phyloP scores from a whole-genome alignment of 345 rosid species.

The Triadica sebifera region DNA sequence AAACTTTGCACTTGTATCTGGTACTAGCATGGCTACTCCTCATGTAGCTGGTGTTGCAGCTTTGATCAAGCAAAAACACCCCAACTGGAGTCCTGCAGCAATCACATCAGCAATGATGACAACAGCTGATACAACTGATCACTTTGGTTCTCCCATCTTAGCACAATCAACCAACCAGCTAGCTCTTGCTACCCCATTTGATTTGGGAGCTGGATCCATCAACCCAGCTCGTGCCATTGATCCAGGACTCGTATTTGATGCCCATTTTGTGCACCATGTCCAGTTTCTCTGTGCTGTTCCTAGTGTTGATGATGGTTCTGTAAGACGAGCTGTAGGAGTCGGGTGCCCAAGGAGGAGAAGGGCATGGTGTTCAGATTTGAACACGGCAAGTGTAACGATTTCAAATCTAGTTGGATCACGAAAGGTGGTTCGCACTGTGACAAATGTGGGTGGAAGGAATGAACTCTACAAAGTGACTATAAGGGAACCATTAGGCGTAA shows the following conservation, averaged over 20 bases:
- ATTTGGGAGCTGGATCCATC: slow-evolving; percentile 45
- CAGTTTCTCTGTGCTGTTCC: slow-evolving; percentile 48
- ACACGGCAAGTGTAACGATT: slow-evolving; percentile 37
- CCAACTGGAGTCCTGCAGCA: slow-evolving; percentile 48
- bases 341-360: slow-evolving; percentile 28
- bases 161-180: slow-evolving; percentile 37
- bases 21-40: slow-evolving; percentile 52
- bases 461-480: slow-evolving; percentile 33
- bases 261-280: slow-evolving; percentile 32
- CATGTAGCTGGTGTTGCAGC: slow-evolving; percentile 53
- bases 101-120: slow-evolving; percentile 50
- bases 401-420: slow-evolving; percentile 39
- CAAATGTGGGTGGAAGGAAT: slow-evolving; percentile 27
- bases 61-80: slow-evolving; percentile 49
- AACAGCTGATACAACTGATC: slow-evolving; percentile 37
- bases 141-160: slow-evolving; percentile 35
- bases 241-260: slow-evolving; percentile 47
- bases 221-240: slow-evolving; percentile 40
- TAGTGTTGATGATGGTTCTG: slow-evolving; percentile 32
- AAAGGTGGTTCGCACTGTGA: slow-evolving; percentile 34
- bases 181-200: slow-evolving; percentile 40
- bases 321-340: slow-evolving; percentile 34
- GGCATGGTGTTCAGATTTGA: slow-evolving; percentile 42
- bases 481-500: slow-evolving; percentile 34
- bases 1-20: slow-evolving; percentile 43